These are phyloP conservation scores for Talaromyces thailandensis DNA, from an alignment of 495 filamentous ascomycete genomes.

Conservation along the genomic window DNA sequence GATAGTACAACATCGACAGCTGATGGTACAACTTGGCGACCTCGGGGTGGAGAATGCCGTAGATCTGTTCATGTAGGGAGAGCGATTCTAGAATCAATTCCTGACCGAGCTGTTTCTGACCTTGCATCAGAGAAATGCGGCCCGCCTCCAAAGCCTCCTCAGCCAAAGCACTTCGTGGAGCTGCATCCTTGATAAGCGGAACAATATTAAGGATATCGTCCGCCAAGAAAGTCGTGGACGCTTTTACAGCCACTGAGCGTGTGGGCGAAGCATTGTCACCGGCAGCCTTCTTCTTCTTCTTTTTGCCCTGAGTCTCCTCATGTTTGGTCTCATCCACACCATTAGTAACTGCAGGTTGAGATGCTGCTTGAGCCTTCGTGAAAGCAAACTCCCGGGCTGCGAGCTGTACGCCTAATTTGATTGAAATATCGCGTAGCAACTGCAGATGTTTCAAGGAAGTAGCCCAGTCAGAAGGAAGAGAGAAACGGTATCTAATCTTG, in stretches of 20 bases:
- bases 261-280: slow-evolving; percentile 43
- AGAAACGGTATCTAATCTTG: slow-evolving; percentile 62
- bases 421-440: slow-evolving; percentile 75
- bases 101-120: slow-evolving; percentile 91
- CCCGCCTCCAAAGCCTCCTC: slow-evolving; percentile 96
- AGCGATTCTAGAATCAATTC: slow-evolving; percentile 92
- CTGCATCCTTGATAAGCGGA: slow-evolving; percentile 87
- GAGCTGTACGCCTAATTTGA: slow-evolving; percentile 89
- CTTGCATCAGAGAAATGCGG: slow-evolving; percentile 86
- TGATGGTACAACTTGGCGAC: slow-evolving; percentile 92
- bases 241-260: slow-evolving; percentile 30
- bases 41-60: slow-evolving; percentile 94
- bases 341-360: slow-evolving; percentile 29
- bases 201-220: slow-evolving; percentile 89
- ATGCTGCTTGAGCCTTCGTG: slow-evolving; percentile 33
- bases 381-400: slow-evolving; percentile 77
- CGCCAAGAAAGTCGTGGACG: slow-evolving; percentile 59
- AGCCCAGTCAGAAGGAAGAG: slow-evolving; percentile 59
- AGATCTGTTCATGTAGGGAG: slow-evolving; percentile 97
- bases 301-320: slow-evolving; percentile 62
- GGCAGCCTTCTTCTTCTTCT: slow-evolving; percentile 58
- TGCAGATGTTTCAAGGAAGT: slow-evolving; percentile 62
- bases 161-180: slow-evolving; percentile 77
- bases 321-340: slow-evolving; percentile 27
- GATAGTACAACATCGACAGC: slow-evolving; percentile 89